Base-by-base conservation (phyloP, 352 stramenopile species). In the Phytophthora cajani region DNA sequence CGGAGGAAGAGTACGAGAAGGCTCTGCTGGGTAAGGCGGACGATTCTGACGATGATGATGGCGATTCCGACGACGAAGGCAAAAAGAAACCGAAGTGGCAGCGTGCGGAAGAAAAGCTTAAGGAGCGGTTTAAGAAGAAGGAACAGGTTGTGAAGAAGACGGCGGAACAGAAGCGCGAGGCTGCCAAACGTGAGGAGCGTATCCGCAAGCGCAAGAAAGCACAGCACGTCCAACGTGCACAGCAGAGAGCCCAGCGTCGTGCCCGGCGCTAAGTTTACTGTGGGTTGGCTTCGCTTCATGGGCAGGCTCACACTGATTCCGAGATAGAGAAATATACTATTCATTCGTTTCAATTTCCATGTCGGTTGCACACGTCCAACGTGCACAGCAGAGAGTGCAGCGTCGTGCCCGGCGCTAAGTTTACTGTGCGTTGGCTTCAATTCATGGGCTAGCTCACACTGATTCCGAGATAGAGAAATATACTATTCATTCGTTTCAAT, bases 1-100 rank as follows among this genome's bases (percentile, higher is more conserved):
- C 93, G 0, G 89, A 99, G 71, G 91, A 98, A 23, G 89, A 98
- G 55, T 98, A 98, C 66, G 88, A 96, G 51, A 91, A 91, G 58
- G 85, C 81, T 17, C 60, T 96, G 27, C 60, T 93, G 11, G 82
- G 83, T 55, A 88, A 92, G 55, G 75, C 57, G 0, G 77, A 73
- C 6, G 61, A 64, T 19, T 82, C 75, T 8, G 78, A 80, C 38
- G 79, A 78, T 19, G 70, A 71, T 12, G 74, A 71, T 12, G 74
- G 76, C 21, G 71, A 72, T 5, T 61, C 71, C 3, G 75, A 78
- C 6, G 72, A 69, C 6, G 47, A 72, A 25, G 75, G 71, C 42
- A 83, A 73, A 30, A 89, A 89, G 69, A 95, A 91, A 60, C 67
- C 77, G 3, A 89, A 89, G 72, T 82, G 82, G 62, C 80, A 90